Evolutionary conservation across 441 rosid genomes (phyloP).

Genomic region (Aleurites moluccanus): DNA sequence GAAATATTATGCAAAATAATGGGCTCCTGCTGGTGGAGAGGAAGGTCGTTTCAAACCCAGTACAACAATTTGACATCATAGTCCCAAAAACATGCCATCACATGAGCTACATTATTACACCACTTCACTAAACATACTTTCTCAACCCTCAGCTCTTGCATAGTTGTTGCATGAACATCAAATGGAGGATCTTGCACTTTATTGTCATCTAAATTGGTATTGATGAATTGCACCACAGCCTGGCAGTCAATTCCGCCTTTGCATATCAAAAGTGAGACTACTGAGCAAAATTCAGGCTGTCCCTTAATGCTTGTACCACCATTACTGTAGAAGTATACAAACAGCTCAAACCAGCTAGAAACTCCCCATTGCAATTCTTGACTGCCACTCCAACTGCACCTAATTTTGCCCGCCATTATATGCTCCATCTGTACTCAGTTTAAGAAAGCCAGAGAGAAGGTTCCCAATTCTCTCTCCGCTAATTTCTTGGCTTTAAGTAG

Average conservation of each 20-base stretch:
- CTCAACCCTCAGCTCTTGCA: not conserved
- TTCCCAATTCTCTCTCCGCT: not conserved
- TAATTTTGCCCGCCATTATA: not conserved
- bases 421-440: not conserved
- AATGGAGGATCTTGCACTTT: not conserved
- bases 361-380: not conserved
- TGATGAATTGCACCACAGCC: not conserved
- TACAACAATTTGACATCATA: not conserved
- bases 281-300: too few species aligned
- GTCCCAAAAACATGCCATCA: not conserved
- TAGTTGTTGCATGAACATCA: not conserved
- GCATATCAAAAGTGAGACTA: not conserved
- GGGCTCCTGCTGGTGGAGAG: not conserved
- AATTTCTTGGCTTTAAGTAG: not conserved
- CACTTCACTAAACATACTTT: not conserved
- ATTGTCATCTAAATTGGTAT: not conserved
- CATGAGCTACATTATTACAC: not conserved
- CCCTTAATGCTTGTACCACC: not conserved
- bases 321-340: not conserved
- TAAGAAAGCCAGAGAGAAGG: not conserved
- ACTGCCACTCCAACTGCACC: not conserved
- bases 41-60: not conserved
- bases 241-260: not conserved
- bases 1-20: not conserved
- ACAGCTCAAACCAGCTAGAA: not conserved